A percentile compares a stretch with the other conserved stretches of the same genome.
Conservation (phyloP, 2,329 filamentous ascomycete species). For the Monosporascus sp. region DNA sequence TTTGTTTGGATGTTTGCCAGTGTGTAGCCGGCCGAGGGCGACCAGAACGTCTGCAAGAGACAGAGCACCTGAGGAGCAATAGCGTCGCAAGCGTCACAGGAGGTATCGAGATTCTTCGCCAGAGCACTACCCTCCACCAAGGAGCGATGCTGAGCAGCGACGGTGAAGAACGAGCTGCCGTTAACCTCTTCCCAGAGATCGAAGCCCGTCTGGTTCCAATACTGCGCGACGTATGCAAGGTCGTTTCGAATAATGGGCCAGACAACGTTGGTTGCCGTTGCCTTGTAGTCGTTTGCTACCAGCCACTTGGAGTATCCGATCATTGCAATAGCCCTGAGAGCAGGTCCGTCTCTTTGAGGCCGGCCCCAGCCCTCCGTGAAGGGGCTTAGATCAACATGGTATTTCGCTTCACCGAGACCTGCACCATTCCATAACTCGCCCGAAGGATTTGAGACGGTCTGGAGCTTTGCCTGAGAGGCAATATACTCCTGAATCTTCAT, state of each 20-base stretch:
- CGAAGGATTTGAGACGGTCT: conserved; percentile 64
- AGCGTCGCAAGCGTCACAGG: conserved; percentile 54
- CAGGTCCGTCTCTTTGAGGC: conserved; percentile 74
- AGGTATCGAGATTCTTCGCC: conserved; percentile 56
- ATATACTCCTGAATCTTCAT: conserved; percentile 63
- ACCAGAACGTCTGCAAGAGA: conserved; percentile 72
- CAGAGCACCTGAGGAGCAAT: conserved; percentile 68
- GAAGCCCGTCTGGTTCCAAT: conserved; percentile 62
- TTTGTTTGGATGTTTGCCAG: conserved; percentile 63
- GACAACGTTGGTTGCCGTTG: conserved; percentile 48
- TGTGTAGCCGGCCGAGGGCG: conserved; percentile 50
- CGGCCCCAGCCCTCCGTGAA: conserved; percentile 70
- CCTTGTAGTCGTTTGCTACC: conserved; percentile 57
- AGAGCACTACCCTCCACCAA: conserved; percentile 62
- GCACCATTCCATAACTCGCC: conserved; percentile 47
- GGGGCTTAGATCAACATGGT: conserved; percentile 55
- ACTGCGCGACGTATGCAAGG: conserved; percentile 67
- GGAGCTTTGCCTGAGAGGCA: conserved; percentile 58
- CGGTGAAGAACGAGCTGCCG: conserved; percentile 75
- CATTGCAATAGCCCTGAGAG: conserved; percentile 68
- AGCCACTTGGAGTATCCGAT: conserved; percentile 70
- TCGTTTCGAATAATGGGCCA: conserved; percentile 77
- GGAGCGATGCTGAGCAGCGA: conserved; percentile 63
- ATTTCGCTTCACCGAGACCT: conserved; percentile 69
- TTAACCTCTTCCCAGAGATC: conserved; percentile 82